Base-by-base conservation (phyloP, 2,329 filamentous ascomycete genomes). In the Paracorniculantispora psalliotae region DNA sequence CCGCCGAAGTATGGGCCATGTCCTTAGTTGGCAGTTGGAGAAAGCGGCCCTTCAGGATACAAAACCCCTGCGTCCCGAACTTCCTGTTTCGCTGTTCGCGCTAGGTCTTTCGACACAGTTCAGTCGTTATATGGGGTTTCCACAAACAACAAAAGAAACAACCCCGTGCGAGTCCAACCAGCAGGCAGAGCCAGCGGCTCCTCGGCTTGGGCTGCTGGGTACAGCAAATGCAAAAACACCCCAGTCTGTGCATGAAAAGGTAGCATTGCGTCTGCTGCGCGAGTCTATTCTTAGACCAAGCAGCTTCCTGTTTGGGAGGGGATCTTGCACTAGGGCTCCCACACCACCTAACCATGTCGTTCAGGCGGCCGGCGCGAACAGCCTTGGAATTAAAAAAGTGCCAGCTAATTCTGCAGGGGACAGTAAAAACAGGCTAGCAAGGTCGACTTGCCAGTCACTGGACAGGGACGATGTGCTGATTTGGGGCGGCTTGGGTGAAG, bases 281-380 rank as follows among this genome's bases (percentile, higher is more conserved):
- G 23, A 28, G 26, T 43, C 59, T 61, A 61, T 57, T 53, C 26
- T 57, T 61, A 61, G 59, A 52, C 37, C 33, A 57, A 41, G 28
- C 54, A 61, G 59, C 59, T 61, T 61, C 59, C 59, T 61, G 8
- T 53, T 61, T 58, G 30, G 49, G 54, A 51, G 43, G 47, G 23
- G 54, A 58, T 54, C 59, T 61, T 58, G 59, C 59, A 57, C 59
- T 60, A 60, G 59, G 21, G 19, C 25, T 43, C 17, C 54, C 35
- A 57, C 35, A 50, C 23, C 21, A 47, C 10, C 35, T 50, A 25
- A 15, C 46, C n/a, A 47, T 48, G 28, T 46, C 43, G 30, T 39
- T 48, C 28, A 48, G 33, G 43, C 53, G 23, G 44, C 44, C 44
- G 35, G 53, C 37, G 43, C 54, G 43, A 26, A 25, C 43, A 56